phyloP scores from a whole-genome alignment of 2,329 filamentous ascomycete species.

The Escovopsis sp. region DNA sequence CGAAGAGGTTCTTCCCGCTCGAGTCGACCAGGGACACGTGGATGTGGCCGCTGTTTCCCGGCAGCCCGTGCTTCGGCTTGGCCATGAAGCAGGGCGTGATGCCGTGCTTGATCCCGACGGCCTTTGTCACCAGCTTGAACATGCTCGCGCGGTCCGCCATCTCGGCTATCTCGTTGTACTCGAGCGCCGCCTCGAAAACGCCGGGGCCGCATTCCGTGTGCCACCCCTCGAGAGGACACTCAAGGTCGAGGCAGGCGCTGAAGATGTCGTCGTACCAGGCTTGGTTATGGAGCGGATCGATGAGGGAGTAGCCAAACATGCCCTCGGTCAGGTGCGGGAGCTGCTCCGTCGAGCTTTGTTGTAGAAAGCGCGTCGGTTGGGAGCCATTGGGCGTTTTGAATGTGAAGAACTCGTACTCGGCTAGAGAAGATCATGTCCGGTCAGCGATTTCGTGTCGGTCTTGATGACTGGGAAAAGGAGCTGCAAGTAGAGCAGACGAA shows the following conservation, averaged over 20 bases:
- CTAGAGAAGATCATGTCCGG: constrained; percentile 26
- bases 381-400: constrained; percentile 57
- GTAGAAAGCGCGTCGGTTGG: constrained; percentile 60
- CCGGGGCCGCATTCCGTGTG: constrained; percentile 89
- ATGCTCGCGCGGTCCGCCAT: constrained; percentile 88
- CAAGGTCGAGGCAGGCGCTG: constrained; percentile 62
- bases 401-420: constrained; percentile 91
- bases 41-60: constrained; percentile 92
- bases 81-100: constrained; percentile 99
- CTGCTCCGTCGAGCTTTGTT: constrained; percentile 55
- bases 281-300: constrained; percentile 74
- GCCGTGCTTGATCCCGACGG: constrained; percentile 69
- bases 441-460: too few relatives aligned
- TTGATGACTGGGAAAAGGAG: too few relatives aligned
- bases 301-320: constrained; percentile 92
- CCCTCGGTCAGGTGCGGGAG: constrained; percentile 75
- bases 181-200: constrained; percentile 88
- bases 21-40: constrained; percentile 78
- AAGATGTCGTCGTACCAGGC: constrained; percentile 87
- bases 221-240: constrained; percentile 81
- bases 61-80: constrained; percentile 79
- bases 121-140: constrained; percentile 93
- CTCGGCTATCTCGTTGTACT: constrained; percentile 71
- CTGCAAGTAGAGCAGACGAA: too few relatives aligned
- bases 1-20: constrained; percentile 72